Conservation (phyloP, 495 filamentous ascomycete species). For the Pyronema omphalodes region DNA sequence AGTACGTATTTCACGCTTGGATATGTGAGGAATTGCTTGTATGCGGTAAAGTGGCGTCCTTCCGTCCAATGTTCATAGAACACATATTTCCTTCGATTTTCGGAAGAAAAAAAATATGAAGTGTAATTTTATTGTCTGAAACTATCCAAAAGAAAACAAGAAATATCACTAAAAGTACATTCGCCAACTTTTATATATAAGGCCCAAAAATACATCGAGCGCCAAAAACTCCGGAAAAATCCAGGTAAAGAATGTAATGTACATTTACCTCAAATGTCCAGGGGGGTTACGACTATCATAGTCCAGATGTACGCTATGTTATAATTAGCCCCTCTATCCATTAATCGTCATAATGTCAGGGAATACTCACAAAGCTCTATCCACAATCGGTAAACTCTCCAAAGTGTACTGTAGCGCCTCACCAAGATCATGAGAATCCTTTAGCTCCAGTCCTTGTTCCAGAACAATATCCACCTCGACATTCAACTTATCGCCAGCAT, state of each 20-base stretch:
- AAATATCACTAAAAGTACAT: too few relatives aligned
- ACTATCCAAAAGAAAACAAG: too few relatives aligned
- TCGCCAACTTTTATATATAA: too few relatives aligned
- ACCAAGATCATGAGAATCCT: constrained; percentile 75
- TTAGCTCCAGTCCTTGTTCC: constrained; percentile 55
- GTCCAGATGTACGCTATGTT: constrained; percentile 24
- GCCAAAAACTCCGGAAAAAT: too few relatives aligned
- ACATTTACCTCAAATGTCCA: constrained; percentile 7
- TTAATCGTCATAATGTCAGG: neutral
- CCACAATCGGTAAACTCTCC: constrained; percentile 64
- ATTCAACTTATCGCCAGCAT: constrained; percentile 74
- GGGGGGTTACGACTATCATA: constrained; percentile 12
- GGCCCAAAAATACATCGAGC: too few relatives aligned
- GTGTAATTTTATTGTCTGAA: too few relatives aligned
- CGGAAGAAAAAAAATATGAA: too few relatives aligned
- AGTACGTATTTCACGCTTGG: too few relatives aligned
- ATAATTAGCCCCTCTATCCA: constrained; percentile 31
- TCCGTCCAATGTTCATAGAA: too few relatives aligned
- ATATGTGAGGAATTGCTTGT: too few relatives aligned
- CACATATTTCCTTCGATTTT: too few relatives aligned
- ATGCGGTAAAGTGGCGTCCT: too few relatives aligned
- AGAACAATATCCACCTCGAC: constrained; percentile 63
- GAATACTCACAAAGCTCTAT: constrained; percentile 32
- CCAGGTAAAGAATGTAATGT: neutral
- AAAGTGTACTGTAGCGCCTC: constrained; percentile 82